Percentiles rank a stretch among this genome's conserved stretches.
Conservation (phyloP, 345 rosid genomes). For the Trapa incisa region DNA sequence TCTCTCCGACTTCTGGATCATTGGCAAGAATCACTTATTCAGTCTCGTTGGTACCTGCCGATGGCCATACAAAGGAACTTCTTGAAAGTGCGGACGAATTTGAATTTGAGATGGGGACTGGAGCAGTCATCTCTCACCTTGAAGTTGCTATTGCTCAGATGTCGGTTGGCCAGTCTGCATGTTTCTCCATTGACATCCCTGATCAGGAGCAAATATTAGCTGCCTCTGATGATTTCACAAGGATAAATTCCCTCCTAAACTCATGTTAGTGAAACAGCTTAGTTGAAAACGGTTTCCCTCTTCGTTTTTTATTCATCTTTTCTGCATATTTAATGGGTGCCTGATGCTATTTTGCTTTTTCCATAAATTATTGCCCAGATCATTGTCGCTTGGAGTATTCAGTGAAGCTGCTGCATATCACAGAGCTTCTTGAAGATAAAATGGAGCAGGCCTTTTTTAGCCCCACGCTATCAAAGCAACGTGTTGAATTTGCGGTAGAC, state of each 20-base stretch:
- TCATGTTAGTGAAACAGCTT: conserved; percentile 31
- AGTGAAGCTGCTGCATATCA: conserved; percentile 42
- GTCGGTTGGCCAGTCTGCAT: conserved; percentile 77
- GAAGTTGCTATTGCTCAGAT: conserved; percentile 60
- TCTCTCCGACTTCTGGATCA: conserved; percentile 44
- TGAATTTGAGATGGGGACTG: conserved; percentile 86
- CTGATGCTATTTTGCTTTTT: background rate
- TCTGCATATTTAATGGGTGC: background rate
- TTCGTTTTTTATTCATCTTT: background rate
- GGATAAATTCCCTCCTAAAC: conserved; percentile 27
- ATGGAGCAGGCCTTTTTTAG: conserved; percentile 93
- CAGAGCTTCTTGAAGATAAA: conserved; percentile 76
- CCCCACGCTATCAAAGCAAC: conserved; percentile 92
- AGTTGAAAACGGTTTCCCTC: background rate
- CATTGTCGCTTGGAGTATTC: conserved; percentile 33
- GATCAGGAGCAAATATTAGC: conserved; percentile 52
- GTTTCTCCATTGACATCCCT: conserved; percentile 28
- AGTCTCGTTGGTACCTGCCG: conserved; percentile 34
- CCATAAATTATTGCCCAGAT: conserved; percentile 1
- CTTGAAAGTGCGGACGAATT: conserved; percentile 72
- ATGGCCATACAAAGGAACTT: conserved; percentile 39
- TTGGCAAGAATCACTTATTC: conserved; percentile 52
- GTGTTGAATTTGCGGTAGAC: conserved; percentile 76
- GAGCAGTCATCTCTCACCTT: conserved; percentile 45
- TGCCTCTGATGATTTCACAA: conserved; percentile 35